Evolutionary conservation across 176 grass and related monocot species (phyloP), one percentile per base, ranked within the genome.

Genomic region (Aegilops speltoides): DNA sequence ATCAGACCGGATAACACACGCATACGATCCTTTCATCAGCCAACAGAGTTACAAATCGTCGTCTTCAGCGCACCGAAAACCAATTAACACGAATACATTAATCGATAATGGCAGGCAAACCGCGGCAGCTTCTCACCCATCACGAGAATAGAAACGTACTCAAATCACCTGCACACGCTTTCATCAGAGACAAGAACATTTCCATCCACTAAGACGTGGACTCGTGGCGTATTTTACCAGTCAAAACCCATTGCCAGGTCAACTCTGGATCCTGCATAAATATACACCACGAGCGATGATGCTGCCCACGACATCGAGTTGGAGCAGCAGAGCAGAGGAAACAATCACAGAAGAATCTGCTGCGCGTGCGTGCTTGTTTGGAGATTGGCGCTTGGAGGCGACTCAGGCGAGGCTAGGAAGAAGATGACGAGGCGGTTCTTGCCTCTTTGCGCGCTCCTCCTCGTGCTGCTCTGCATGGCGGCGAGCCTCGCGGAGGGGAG

Each of bases 401-500:
- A n/a, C n/a, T n/a, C n/a, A n/a, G n/a, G n/a, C 6, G 12, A 67
- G 71, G 23, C 54, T 22, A 28, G 14, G 71, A 74, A 46, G 71
- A 74, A 2, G 62, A 83, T 20, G 85, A 85, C 34, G 73, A 72
- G 41, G 19, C 66, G 54, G 23, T 37, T 33, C 6, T 25, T 86
- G 65, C 73, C 67, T 2, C 45, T 84, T 45, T 79, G 43, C 74
- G 73, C 45, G 74, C 25, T 90, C 75, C 7, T 90, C 33, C 10
- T 89, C 62, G 67, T 59, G 66, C 25, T 60, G 40, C 25, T 87
- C 80, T 79, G 84, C 80, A 6, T 37, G 31, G 85, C 6, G 31
- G 85, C 75, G 24, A 79, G 20, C 60, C 57, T 87, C 75, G 22
- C 84, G 41, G 89, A 87, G 23, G 89, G 57, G 14, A 57, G 60